Evolutionary conservation across 2,329 filamentous ascomycete genomes (phyloP), one percentile per base, ranked within the genome.

Genomic region (Scedosporium boydii): DNA sequence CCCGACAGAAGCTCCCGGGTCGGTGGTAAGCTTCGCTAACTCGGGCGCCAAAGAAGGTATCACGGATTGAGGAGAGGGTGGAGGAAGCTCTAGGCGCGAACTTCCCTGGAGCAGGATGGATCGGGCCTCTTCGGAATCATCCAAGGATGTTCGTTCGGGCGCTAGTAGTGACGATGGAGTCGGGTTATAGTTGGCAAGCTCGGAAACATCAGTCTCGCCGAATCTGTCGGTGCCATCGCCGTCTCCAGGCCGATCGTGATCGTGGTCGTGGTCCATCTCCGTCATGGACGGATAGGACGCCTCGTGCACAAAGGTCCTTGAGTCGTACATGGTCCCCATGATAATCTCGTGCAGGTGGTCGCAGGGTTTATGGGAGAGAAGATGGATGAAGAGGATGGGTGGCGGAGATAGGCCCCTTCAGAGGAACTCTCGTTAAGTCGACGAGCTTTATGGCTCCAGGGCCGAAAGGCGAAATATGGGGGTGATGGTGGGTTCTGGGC

Each of bases 291-390:
- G 75, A 63, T 82, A 82, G 21, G 73, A 70, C 61, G 77, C 78
- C 60, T 80, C 77, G 62, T 80, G 75, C 46, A 81, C 75, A 64
- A 82, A 80, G 66, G 72, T 76, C 63, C 80, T 73, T 26, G 77
- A 72, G 66, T 83, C 80, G 68, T 80, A 83, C 48, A 79, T 80
- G 67, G 83, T 78, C 66, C 76, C 80, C 80, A 82, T 82, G 58
- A 68, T 75, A 23, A 23, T 26, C 18, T 55, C 21, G 23, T 23
- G 51, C 3, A 27, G 51, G 12, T 10, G 6, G 7, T 48, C 44
- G 44, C 7, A 38, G 10, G 34, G 34, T 38, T 38, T 16, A 3
- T 14, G 51, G 29, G 23, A 55, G 18, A 48, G 44, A 48, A 14
- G 44, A 48, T 23, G 16, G 44, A 48, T n/a, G 18, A 48, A 18